Evolutionary conservation across 23 red algal genomes (phyloP).

Genomic region (Gracilaria caudata): DNA sequence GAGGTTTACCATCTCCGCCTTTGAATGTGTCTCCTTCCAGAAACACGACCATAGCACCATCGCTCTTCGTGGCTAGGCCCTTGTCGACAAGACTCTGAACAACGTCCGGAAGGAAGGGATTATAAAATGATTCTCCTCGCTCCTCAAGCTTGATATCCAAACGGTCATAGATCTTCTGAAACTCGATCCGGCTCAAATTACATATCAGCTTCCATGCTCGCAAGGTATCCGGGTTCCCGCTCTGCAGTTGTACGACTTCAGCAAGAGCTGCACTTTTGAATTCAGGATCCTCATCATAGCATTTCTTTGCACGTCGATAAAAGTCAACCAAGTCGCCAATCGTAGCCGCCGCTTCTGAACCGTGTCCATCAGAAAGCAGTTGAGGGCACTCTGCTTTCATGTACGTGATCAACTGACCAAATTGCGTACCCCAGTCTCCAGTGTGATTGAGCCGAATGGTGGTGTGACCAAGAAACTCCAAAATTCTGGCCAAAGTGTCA

Average conservation of each 20-base stretch:
- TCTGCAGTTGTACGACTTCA: constrained; percentile 92
- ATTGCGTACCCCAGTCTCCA: constrained; percentile 99
- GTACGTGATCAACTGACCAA: constrained; percentile 95
- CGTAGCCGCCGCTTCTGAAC: constrained; percentile 49
- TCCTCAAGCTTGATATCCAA: constrained; percentile 85
- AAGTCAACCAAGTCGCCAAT: constrained; percentile 98
- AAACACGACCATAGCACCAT: constrained; percentile 93
- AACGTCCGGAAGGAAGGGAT: constrained; percentile 81
- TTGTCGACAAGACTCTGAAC: constrained; percentile 65
- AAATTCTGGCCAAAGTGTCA: constrained; percentile 85
- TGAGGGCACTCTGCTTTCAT: constrained; percentile 85
- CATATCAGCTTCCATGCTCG: constrained; percentile 92
- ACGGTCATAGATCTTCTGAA: constrained; percentile 94
- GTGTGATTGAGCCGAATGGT: constrained; percentile 97
- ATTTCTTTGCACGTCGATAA: constrained; percentile 87
- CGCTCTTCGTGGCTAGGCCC: constrained; percentile 76
- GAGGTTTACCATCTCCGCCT: constrained; percentile 80
- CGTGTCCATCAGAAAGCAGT: constrained; percentile 43
- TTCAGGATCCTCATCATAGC: constrained; percentile 91
- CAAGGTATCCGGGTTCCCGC: constrained; percentile 81
- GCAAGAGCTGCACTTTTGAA: constrained; percentile 86
- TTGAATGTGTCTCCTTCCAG: constrained; percentile 87
- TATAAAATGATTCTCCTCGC: constrained; percentile 98
- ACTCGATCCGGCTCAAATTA: constrained; percentile 88
- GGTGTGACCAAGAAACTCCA: constrained; percentile 95